Percentiles rank a stretch among this genome's conserved stretches.
phyloP scores from a whole-genome alignment of 129 eudicot genomes.

The Ambrosia artemisiifolia region DNA sequence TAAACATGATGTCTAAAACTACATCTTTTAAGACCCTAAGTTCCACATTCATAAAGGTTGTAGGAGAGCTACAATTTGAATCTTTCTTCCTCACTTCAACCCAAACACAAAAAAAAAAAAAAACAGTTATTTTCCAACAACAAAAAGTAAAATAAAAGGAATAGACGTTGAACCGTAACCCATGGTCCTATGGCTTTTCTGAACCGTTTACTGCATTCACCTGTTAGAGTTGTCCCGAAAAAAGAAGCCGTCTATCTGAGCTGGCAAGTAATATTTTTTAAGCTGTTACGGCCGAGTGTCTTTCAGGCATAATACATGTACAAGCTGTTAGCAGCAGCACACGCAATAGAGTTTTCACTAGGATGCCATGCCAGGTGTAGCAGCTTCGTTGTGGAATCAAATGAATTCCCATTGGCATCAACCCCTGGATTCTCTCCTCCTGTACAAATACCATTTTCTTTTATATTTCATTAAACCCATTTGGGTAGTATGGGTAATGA shows the following conservation, averaged over 20 bases:
- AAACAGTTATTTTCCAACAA: constrained; percentile 29
- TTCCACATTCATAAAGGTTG: constrained; percentile 40
- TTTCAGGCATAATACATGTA: constrained; percentile 96
- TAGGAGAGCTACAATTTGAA: constrained; percentile 50
- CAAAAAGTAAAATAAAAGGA: constrained; percentile 32
- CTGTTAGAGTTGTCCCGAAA: constrained; percentile 22
- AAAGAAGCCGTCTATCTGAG: constrained; percentile 22
- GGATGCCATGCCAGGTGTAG: constrained; percentile 99
- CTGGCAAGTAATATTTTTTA: constrained; percentile 28
- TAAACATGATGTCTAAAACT: constrained; percentile 34
- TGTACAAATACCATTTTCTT: constrained; percentile 7
- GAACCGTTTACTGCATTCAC: constrained; percentile 1
- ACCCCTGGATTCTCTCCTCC: constrained; percentile 47
- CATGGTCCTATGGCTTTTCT: constrained; percentile 1
- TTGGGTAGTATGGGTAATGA: neutral
- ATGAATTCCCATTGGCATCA: constrained; percentile 92
- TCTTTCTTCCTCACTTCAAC: constrained; percentile 69
- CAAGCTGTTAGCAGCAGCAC: constrained; percentile 99
- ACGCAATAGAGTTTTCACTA: constrained; percentile 86
- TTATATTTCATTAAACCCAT: neutral
- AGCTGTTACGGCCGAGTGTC: constrained; percentile 8
- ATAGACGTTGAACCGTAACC: constrained; percentile 11
- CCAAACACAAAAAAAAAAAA: constrained; percentile 34
- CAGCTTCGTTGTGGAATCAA: constrained; percentile 86
- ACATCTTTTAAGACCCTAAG: constrained; percentile 36